Evolutionary conservation across 305 asterid genomes (phyloP), one percentile per base, ranked within the genome.

Genomic region (Solanum hybrid): DNA sequence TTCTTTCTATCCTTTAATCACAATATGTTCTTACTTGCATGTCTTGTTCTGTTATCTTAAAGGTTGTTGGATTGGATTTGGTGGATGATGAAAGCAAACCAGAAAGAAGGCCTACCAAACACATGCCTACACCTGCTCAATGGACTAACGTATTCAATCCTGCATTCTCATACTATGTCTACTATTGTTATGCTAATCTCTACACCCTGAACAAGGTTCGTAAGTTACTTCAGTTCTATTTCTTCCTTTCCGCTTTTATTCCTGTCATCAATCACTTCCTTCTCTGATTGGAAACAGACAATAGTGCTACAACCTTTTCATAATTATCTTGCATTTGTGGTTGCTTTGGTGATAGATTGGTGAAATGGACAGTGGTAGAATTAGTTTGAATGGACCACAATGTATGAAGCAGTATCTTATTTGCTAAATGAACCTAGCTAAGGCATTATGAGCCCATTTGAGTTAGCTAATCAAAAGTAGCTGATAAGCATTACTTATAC

Each of bases 81-180:
- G 99, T 97, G 93, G 99, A 97, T 90, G 99, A 97, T 45, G 99
- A 97, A 93, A 97, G 97, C 94, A 97, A 97, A 93, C 99, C 99
- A 88, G 99, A 97, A 92, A 94, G 99, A 90, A 95, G 99, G 89
- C 99, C 99, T 77, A 97, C 99, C 75, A 97, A 97, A 92, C 99
- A 97, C 95, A 97, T 97, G 99, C 99, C 98, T 81, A 97, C 98
- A 6, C 99, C 99, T 0, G 94, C 93, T 91, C 96, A 97, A 88
- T 97, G 99, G 99, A 97, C 98, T 90, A 96, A 97, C 79, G 93
- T 95, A 87, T 97, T 96, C 91, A 97, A 97, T 91, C 99, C 99
- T 88, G 98, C 99, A 79, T 97, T 90, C 93, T 97, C 99, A 20
- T 97, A 97, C 90, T 97, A 97, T 90, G 94, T 96, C 39, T 97